Evolutionary conservation across 495 filamentous ascomycete genomes (phyloP).

Genomic region (Beverwykella pulmonaria): DNA sequence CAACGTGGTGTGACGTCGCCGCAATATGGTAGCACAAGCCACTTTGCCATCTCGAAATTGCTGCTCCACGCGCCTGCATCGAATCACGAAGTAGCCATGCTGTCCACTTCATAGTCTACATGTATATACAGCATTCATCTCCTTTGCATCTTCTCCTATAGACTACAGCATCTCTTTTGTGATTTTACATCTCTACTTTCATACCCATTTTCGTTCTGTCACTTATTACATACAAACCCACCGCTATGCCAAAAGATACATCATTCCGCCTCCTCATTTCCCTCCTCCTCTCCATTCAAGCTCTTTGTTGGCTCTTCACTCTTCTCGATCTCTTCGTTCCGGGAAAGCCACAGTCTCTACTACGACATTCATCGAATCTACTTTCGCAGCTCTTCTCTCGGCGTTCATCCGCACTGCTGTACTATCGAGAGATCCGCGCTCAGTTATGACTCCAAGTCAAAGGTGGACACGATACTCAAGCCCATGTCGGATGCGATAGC

Average conservation of each 20-base stretch:
- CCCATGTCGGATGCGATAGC: not conserved
- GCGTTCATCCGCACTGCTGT: conserved; percentile 4
- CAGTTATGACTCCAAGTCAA: not conserved
- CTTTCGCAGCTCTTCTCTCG: conserved; percentile 4
- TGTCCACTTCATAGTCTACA: not conserved
- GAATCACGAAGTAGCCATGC: conserved; percentile 5
- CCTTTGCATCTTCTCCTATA: too few relatives aligned
- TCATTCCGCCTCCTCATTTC: conserved; percentile 14
- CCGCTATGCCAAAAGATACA: not conserved
- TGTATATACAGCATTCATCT: not conserved
- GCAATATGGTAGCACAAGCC: not conserved
- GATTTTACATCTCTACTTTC: too few relatives aligned
- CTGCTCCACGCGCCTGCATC: too few relatives aligned
- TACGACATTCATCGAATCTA: conserved; percentile 2
- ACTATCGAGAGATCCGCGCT: conserved; percentile 6
- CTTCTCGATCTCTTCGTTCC: conserved; percentile 27
- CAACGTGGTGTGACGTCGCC: too few relatives aligned
- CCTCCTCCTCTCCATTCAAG: conserved; percentile 22
- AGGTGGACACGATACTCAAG: not conserved
- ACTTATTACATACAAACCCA: too few relatives aligned
- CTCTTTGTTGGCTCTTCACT: conserved; percentile 17
- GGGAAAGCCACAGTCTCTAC: conserved; percentile 17
- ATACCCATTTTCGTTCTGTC: too few relatives aligned
- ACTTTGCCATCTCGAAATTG: not conserved
- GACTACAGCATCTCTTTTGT: too few relatives aligned